These are phyloP conservation scores for Parachlorella kessleri DNA, from an alignment of 139 green algal genomes.

Conservation along the genomic window DNA sequence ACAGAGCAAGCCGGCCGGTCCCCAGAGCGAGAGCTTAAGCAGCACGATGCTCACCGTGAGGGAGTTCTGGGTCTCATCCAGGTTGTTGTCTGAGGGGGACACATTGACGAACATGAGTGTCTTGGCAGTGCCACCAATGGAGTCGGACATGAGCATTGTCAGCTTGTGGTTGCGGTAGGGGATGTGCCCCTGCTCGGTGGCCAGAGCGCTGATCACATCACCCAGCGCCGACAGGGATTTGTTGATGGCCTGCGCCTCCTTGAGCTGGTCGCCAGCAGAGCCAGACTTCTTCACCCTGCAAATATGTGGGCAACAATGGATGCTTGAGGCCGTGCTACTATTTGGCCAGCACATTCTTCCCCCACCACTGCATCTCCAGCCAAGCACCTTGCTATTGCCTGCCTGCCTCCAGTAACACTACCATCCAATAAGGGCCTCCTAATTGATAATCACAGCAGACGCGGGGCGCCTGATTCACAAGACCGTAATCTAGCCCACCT, in stretches of 20 bases:
- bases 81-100: conserved; percentile 88
- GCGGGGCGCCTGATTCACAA: too few relatives aligned
- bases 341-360: too few relatives aligned
- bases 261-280: conserved; percentile 89
- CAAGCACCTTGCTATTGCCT: too few relatives aligned
- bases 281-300: conserved; percentile 94
- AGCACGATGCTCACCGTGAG: conserved; percentile 40
- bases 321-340: too few relatives aligned
- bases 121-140: conserved; percentile 77
- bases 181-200: conserved; percentile 76
- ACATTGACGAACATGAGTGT: conserved; percentile 85
- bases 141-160: conserved; percentile 98
- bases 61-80: conserved; percentile 91
- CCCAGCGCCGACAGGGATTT: conserved; percentile 95
- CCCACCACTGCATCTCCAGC: too few relatives aligned
- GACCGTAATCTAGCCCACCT: too few relatives aligned
- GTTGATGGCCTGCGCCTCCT: conserved; percentile 99
- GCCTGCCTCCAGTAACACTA: too few relatives aligned
- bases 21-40: too few relatives aligned
- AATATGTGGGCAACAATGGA: too few relatives aligned
- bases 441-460: too few relatives aligned
- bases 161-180: conserved; percentile 98
- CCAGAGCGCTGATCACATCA: conserved; percentile 95
- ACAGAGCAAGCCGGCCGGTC: too few relatives aligned
- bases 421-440: too few relatives aligned